These are phyloP conservation scores for Xylaria sp. DNA, from an alignment of 2,329 filamentous ascomycete genomes.

Conservation along the genomic window DNA sequence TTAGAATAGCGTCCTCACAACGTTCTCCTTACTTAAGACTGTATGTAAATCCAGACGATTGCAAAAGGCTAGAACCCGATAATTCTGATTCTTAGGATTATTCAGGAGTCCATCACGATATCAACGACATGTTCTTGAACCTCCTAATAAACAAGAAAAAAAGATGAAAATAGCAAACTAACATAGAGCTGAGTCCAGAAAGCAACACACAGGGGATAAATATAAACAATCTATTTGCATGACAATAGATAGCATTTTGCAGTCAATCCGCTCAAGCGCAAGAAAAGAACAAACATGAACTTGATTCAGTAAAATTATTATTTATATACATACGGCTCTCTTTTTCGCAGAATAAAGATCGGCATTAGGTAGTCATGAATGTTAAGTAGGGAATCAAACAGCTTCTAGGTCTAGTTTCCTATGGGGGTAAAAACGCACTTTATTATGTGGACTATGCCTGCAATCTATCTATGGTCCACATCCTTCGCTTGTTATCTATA, in stretches of 20 bases:
- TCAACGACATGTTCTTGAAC: background rate
- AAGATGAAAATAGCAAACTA: too few species aligned
- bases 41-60: background rate
- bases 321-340: background rate
- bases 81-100: too few species aligned
- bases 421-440: background rate
- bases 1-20: too few species aligned
- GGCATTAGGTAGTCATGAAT: background rate
- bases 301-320: background rate
- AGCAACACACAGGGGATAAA: background rate
- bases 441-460: conserved; percentile 11
- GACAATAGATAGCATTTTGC: background rate
- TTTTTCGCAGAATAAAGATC: background rate
- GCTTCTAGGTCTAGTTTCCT: background rate
- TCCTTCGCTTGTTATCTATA: conserved; percentile 12
- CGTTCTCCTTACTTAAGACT: too few species aligned
- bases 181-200: background rate
- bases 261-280: background rate
- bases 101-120: background rate
- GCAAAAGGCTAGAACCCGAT: background rate
- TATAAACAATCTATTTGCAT: background rate
- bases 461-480: conserved; percentile 24
- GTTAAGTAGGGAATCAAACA: background rate
- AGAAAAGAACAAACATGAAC: background rate
- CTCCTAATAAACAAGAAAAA: too few species aligned